Evolutionary conservation across 225 moss, liverwort and hornwort species (phyloP).

Genomic region (Neckera pumila): DNA sequence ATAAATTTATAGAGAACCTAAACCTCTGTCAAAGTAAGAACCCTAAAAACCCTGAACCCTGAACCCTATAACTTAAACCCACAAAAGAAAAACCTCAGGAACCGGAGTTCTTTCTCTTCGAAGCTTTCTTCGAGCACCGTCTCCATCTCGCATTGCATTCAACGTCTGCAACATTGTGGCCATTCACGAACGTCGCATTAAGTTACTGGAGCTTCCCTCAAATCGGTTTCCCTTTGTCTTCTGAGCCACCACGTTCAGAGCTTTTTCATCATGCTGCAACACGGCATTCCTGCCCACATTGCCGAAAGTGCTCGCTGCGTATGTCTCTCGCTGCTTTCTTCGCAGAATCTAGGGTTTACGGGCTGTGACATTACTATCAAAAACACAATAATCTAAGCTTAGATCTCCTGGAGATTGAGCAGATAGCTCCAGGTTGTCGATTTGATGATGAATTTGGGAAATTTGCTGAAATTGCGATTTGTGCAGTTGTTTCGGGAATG

Average conservation of each 20-base stretch:
- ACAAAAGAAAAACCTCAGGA: too few relatives aligned
- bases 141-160: not conserved
- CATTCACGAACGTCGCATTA: not conserved
- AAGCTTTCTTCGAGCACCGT: not conserved
- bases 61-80: not conserved
- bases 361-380: not conserved
- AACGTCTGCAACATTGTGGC: not conserved
- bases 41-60: not conserved
- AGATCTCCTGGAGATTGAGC: not conserved
- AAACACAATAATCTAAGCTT: not conserved
- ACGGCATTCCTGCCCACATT: constrained; percentile 73
- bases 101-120: not conserved
- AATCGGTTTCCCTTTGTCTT: not conserved
- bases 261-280: constrained; percentile 36
- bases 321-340: not conserved
- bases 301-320: constrained; percentile 74
- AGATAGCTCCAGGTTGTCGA: not conserved
- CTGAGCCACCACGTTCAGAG: not conserved
- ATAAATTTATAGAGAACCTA: too few relatives aligned
- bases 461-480: not conserved
- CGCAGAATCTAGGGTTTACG: not conserved
- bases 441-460: not conserved
- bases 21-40: too few relatives aligned
- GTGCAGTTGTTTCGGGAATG: constrained; percentile 84
- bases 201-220: not conserved